Evolutionary conservation across 2,329 filamentous ascomycete genomes (phyloP).

Genomic region (Mycogone perniciosa): DNA sequence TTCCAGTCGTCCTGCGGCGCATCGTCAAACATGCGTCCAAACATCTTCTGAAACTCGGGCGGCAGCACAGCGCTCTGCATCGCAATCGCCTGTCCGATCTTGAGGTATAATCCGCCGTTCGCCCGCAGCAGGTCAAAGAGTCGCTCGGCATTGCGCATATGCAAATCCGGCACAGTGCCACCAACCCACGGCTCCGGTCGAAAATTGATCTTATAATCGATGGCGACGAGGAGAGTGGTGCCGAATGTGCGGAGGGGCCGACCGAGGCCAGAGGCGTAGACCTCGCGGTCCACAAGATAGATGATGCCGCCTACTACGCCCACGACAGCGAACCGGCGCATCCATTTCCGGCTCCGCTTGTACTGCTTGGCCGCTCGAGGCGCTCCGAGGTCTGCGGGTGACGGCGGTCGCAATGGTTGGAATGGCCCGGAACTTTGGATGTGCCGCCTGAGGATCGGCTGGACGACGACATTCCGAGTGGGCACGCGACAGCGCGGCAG

Average conservation of each 20-base stretch:
- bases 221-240: constrained; percentile 69
- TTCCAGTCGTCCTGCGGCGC: constrained; percentile 88
- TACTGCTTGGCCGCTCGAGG: constrained; percentile 67
- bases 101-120: constrained; percentile 92
- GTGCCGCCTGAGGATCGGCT: constrained; percentile 15
- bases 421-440: constrained; percentile 40
- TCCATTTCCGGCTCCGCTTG: constrained; percentile 64
- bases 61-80: constrained; percentile 96
- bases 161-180: constrained; percentile 68
- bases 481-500: constrained; percentile 14
- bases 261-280: constrained; percentile 72
- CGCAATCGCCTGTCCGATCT: constrained; percentile 96
- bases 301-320: constrained; percentile 52
- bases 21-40: constrained; percentile 94
- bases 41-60: constrained; percentile 94
- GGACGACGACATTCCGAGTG: constrained; percentile 12
- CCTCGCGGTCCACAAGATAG: constrained; percentile 64
- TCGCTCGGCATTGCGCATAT: constrained; percentile 75
- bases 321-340: constrained; percentile 63
- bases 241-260: constrained; percentile 78
- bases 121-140: constrained; percentile 73
- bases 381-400: constrained; percentile 70
- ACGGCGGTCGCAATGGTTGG: constrained; percentile 65
- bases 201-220: constrained; percentile 98
- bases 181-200: constrained; percentile 68